These are phyloP conservation scores for Nymphaea thermarum DNA, from an alignment of 164 flowering plant genomes.

Conservation along the genomic window DNA sequence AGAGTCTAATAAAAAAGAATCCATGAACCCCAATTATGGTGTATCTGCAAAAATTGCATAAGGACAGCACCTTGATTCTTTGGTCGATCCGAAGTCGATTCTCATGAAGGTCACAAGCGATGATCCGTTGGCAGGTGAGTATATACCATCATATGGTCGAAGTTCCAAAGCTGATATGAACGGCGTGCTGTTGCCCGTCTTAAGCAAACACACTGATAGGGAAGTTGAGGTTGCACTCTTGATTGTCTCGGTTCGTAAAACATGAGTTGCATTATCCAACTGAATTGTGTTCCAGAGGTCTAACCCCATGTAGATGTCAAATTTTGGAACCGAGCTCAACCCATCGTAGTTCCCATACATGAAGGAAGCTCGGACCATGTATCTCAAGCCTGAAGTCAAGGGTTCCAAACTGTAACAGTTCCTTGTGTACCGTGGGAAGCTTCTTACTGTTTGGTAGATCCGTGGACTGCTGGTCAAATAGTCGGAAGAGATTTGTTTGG, in stretches of 20 bases:
- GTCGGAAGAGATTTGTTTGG: not conserved
- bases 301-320: conserved; percentile 28
- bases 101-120: conserved; percentile 14
- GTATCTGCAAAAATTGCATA: conserved; percentile 8
- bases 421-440: not conserved
- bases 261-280: conserved; percentile 6
- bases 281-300: conserved; percentile 19
- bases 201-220: conserved; percentile 25
- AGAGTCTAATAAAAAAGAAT: not conserved
- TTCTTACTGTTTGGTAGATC: not conserved
- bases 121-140: conserved; percentile 2
- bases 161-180: conserved; percentile 32
- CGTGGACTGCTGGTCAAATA: not conserved
- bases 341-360: conserved; percentile 16
- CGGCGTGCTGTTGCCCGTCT: conserved; percentile 28
- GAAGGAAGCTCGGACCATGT: conserved; percentile 5
- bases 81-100: conserved; percentile 12
- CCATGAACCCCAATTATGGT: too few species aligned
- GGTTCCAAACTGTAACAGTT: not conserved
- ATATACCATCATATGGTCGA: conserved; percentile 10
- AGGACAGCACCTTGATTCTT: not conserved
- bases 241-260: conserved; percentile 17
- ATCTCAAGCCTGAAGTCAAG: not conserved
- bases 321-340: conserved; percentile 11
- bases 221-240: conserved; percentile 5